Evolutionary conservation across 257 asterid species (phyloP).

Genomic region (Solanum clarkiae): DNA sequence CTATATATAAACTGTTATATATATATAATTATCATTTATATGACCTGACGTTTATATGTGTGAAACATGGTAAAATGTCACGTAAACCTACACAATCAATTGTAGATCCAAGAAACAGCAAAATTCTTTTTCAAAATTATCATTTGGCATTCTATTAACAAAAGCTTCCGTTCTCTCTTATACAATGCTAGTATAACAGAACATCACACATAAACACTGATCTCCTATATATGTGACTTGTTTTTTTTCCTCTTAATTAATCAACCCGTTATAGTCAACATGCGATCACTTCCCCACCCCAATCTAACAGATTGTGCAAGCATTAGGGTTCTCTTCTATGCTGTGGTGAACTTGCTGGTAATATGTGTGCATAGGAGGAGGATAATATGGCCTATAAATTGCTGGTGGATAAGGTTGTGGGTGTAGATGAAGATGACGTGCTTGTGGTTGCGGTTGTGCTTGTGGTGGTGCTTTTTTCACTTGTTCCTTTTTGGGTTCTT

Average conservation of each 20-base stretch:
- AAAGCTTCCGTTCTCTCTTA: not conserved
- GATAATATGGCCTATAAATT: conserved; percentile 21
- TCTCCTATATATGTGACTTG: not conserved
- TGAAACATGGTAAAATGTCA: not conserved
- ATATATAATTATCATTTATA: not conserved
- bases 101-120: not conserved
- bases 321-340: conserved; percentile 66
- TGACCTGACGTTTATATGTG: not conserved
- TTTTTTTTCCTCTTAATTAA: not conserved
- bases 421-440: not conserved
- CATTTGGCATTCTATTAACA: not conserved
- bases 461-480: not conserved
- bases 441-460: not conserved
- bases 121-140: not conserved
- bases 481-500: conserved; percentile 7
- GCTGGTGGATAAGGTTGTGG: not conserved
- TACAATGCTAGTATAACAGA: not conserved
- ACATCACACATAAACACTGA: not conserved
- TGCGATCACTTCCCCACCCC: too few relatives aligned
- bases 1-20: too few relatives aligned
- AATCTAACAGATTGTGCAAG: conserved; percentile 34
- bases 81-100: not conserved
- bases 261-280: not conserved
- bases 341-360: conserved; percentile 31
- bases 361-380: conserved; percentile 35